phyloP scores from a whole-genome alignment of 164 flowering plant genomes.

The Berberis vulgaris region DNA sequence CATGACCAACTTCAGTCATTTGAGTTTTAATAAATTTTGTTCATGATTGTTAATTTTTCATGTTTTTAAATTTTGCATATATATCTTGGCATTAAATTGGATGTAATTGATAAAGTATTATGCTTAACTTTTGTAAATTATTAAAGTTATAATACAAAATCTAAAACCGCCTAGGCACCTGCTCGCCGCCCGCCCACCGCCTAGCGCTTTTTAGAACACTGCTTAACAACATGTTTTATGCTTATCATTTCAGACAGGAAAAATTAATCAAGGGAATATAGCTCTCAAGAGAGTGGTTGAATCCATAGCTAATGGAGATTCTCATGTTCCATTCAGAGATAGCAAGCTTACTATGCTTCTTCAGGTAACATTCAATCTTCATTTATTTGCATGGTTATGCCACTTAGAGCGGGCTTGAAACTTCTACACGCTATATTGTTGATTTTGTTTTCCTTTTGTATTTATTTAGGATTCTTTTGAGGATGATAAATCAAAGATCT shows the following conservation, averaged over 20 bases:
- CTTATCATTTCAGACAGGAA: conserved; percentile 59
- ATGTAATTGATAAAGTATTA: no score
- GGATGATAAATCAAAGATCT: conserved; percentile 89
- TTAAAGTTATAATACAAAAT: no score
- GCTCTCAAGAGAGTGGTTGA: conserved; percentile 96
- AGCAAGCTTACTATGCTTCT: conserved; percentile 97
- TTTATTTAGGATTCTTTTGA: conserved; percentile 81
- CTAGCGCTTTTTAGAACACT: no score
- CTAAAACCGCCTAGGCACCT: no score
- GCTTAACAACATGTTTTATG: no score
- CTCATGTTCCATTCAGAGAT: conserved; percentile 96
- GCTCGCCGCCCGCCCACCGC: no score
- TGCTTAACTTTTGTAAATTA: no score
- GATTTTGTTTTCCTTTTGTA: background rate
- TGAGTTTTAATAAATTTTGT: no score
- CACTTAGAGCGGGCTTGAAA: background rate
- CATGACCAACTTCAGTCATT: no score
- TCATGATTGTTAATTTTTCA: no score
- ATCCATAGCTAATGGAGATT: conserved; percentile 96
- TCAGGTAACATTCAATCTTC: conserved; percentile 42
- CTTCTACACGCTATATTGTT: background rate
- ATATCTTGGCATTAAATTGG: no score
- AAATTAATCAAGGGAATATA: conserved; percentile 92
- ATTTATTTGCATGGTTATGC: background rate
- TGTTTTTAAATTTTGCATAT: no score